Evolutionary conservation across 192 early-diverging fungal species (phyloP).

Genomic region (Podila epicladia): DNA sequence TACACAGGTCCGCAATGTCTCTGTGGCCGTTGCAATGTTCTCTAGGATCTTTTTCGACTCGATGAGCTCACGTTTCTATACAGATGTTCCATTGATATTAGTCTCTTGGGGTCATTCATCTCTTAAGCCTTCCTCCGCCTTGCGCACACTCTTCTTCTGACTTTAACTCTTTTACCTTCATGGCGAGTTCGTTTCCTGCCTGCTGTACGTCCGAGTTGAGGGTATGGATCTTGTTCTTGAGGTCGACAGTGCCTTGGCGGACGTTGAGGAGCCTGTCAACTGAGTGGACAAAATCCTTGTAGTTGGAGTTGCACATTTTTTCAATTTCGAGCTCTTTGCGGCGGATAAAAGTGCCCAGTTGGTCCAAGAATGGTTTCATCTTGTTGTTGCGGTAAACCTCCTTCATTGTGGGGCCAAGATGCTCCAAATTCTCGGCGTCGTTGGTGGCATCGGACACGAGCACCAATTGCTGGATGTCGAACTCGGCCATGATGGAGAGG

Average conservation of each 20-base stretch:
- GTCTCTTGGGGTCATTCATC: background rate
- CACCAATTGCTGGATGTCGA: conserved; percentile 56
- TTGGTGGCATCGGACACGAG: conserved; percentile 54
- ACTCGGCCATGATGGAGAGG: conserved; percentile 43
- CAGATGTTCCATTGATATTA: no score
- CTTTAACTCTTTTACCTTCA: conserved; percentile 65
- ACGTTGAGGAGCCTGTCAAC: conserved; percentile 98
- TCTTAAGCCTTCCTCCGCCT: no score
- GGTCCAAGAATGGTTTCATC: conserved; percentile 89
- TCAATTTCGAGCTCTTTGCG: conserved; percentile 97
- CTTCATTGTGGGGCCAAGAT: conserved; percentile 88
- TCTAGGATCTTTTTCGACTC: conserved; percentile 81
- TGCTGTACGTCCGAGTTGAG: conserved; percentile 89
- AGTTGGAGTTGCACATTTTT: conserved; percentile 95
- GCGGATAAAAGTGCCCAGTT: conserved; percentile 82
- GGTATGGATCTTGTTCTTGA: conserved; percentile 86
- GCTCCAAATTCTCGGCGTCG: conserved; percentile 80
- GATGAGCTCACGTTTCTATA: conserved; percentile 82
- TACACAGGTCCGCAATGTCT: conserved; percentile 83
- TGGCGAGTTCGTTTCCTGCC: conserved; percentile 80
- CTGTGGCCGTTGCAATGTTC: conserved; percentile 88
- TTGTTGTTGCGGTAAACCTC: conserved; percentile 87
- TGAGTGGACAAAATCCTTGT: conserved; percentile 94
- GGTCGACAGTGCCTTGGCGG: conserved; percentile 81
- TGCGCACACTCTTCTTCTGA: background rate